phyloP scores from a whole-genome alignment of 352 stramenopile genomes.

The Phytophthora pluvialis region DNA sequence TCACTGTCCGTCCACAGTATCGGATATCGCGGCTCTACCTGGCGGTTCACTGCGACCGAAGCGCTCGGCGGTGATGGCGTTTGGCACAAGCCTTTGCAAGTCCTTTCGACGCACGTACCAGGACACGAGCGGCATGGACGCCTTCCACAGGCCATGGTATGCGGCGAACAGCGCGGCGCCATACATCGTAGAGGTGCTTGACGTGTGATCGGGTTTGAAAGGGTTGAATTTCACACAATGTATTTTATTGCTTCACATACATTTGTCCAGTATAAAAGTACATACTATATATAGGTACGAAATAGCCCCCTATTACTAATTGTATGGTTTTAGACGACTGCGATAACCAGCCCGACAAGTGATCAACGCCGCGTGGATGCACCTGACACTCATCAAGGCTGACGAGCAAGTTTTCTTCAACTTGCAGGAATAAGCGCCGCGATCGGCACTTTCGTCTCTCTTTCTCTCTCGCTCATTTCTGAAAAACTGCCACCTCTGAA shows the following conservation, averaged over 20 bases:
- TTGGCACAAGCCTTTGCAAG: slow-evolving; percentile 38
- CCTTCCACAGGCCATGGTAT: slow-evolving; percentile 65
- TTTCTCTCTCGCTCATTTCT: slow-evolving; percentile 5
- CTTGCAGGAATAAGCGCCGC: background rate
- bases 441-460: background rate
- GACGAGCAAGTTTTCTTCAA: slow-evolving; percentile 10
- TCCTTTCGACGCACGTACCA: slow-evolving; percentile 70
- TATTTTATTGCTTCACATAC: too few species aligned
- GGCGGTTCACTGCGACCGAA: slow-evolving; percentile 52
- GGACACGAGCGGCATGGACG: slow-evolving; percentile 52
- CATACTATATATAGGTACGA: too few species aligned
- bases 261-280: too few species aligned
- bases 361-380: slow-evolving; percentile 21
- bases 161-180: slow-evolving; percentile 25
- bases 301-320: too few species aligned
- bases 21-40: slow-evolving; percentile 24
- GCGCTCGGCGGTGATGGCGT: slow-evolving; percentile 50
- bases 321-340: background rate
- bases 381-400: slow-evolving; percentile 17
- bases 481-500: slow-evolving; percentile 11
- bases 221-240: background rate
- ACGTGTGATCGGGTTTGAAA: background rate
- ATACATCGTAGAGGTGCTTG: slow-evolving; percentile 7
- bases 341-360: background rate
- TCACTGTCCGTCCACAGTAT: slow-evolving; percentile 3